Conservation (phyloP, 2,329 filamentous ascomycete species). For the Fusarium circinatum region DNA sequence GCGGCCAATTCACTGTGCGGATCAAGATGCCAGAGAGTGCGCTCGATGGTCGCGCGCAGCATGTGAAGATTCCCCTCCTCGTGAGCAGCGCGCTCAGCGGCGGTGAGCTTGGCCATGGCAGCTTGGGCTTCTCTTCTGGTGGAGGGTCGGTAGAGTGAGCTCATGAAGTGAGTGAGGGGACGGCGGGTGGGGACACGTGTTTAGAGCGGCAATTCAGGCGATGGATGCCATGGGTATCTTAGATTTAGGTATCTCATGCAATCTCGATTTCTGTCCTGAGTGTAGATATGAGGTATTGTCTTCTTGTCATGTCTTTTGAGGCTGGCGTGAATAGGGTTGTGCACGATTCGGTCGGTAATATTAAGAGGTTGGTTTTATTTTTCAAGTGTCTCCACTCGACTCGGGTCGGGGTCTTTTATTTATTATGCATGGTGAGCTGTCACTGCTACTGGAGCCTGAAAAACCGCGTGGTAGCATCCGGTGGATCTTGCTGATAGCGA, state of each 20-base stretch:
- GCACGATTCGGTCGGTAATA: neutral
- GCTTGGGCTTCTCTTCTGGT: slow-evolving; percentile 17
- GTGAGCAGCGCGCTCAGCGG: slow-evolving; percentile 15
- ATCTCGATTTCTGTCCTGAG: neutral
- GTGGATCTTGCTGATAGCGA: neutral
- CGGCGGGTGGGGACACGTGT: neutral
- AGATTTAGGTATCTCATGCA: neutral
- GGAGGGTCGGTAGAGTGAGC: slow-evolving; percentile 26
- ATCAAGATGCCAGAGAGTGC: slow-evolving; percentile 10
- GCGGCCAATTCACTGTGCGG: slow-evolving; percentile 1
- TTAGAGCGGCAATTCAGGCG: neutral
- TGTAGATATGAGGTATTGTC: neutral
- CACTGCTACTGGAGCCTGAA: slow-evolving; percentile 1
- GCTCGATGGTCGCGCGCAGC: slow-evolving; percentile 14
- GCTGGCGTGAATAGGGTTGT: neutral
- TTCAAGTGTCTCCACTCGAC: neutral
- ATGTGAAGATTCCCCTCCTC: slow-evolving; percentile 22
- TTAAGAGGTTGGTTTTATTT: slow-evolving; percentile 5
- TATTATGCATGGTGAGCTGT: neutral
- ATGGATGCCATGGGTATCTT: neutral
- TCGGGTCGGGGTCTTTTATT: neutral
- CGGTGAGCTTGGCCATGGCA: slow-evolving; percentile 22
- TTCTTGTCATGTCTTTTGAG: neutral
- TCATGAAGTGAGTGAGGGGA: slow-evolving; percentile 14
- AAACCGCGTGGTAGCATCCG: neutral